Evolutionary conservation across 2,329 filamentous ascomycete genomes (phyloP).

Genomic region (Diplocarpon mali): DNA sequence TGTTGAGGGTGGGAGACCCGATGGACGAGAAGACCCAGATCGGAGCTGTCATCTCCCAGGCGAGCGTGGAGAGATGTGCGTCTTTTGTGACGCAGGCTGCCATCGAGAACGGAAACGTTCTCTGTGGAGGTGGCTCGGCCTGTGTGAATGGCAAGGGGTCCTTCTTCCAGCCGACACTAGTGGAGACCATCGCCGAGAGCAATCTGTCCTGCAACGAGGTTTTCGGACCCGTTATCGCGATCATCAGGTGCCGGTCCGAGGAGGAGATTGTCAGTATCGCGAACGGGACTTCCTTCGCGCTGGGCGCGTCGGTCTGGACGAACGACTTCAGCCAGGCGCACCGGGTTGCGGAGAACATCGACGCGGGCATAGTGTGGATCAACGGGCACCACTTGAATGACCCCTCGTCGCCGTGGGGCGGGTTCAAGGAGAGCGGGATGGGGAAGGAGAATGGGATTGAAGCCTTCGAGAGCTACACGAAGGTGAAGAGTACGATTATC

Average conservation of each 20-base stretch:
- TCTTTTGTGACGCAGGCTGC: conserved; percentile 24
- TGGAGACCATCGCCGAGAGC: conserved; percentile 75
- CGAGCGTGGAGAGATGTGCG: conserved; percentile 44
- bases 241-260: conserved; percentile 80
- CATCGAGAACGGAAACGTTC: conserved; percentile 29
- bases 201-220: conserved; percentile 76
- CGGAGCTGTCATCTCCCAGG: conserved; percentile 51
- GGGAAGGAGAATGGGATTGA: conserved; percentile 62
- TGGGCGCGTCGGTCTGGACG: conserved; percentile 89
- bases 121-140: conserved; percentile 40
- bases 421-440: conserved; percentile 44
- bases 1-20: conserved; percentile 39
- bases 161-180: conserved; percentile 81
- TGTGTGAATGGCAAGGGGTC: conserved; percentile 43
- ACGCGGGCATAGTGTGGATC: conserved; percentile 77
- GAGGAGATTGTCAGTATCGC: conserved; percentile 74
- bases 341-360: conserved; percentile 54
- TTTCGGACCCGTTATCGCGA: conserved; percentile 80
- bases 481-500: conserved; percentile 54
- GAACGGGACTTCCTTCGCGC: conserved; percentile 70
- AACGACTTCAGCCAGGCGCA: conserved; percentile 45
- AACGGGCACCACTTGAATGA: conserved; percentile 56
- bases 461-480: conserved; percentile 48
- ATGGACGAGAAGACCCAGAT: conserved; percentile 47
- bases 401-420: conserved; percentile 41